phyloP scores from a whole-genome alignment of 805 yeast species.

The Ogataea dorogensis region DNA sequence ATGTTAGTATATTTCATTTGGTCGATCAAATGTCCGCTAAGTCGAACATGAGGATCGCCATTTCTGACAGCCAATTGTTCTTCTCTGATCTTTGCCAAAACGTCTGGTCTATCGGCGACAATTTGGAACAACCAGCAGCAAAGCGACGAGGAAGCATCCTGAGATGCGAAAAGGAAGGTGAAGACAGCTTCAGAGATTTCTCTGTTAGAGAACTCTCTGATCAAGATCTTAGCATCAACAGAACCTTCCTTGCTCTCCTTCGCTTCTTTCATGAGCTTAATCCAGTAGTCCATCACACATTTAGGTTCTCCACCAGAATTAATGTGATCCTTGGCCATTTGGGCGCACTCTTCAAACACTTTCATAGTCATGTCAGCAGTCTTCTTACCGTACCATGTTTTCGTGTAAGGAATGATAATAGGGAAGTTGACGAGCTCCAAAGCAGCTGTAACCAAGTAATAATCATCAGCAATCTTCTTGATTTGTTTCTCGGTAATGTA shows the following conservation, averaged over 20 bases:
- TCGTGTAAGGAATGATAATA: constrained; percentile 90
- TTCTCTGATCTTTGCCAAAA: constrained; percentile 79
- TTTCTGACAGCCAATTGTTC: constrained; percentile 85
- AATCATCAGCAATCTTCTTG: constrained; percentile 85
- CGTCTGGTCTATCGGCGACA: constrained; percentile 93
- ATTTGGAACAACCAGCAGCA: constrained; percentile 98
- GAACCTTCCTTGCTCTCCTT: constrained; percentile 43
- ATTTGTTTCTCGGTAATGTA: constrained; percentile 92
- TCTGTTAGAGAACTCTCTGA: constrained; percentile 82
- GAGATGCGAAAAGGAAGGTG: constrained; percentile 96
- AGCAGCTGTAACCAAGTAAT: constrained; percentile 90
- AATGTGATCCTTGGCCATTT: constrained; percentile 77
- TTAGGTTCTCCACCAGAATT: constrained; percentile 72
- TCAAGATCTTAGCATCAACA: constrained; percentile 53
- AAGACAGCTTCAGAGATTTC: constrained; percentile 96
- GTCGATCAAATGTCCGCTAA: constrained; percentile 73
- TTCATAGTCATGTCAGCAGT: constrained; percentile 94
- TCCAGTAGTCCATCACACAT: constrained; percentile 97
- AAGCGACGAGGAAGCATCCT: constrained; percentile 95
- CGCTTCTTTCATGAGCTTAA: constrained; percentile 77
- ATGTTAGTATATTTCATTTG: constrained; percentile 82
- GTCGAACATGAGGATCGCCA: constrained; percentile 62
- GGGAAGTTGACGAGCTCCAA: constrained; percentile 97
- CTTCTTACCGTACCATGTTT: constrained; percentile 95
- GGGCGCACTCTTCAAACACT: constrained; percentile 86